A percentile compares a stretch with the other conserved stretches of the same genome.
Conservation (phyloP, 305 asterid genomes). For the Fraxinus latifolia region DNA sequence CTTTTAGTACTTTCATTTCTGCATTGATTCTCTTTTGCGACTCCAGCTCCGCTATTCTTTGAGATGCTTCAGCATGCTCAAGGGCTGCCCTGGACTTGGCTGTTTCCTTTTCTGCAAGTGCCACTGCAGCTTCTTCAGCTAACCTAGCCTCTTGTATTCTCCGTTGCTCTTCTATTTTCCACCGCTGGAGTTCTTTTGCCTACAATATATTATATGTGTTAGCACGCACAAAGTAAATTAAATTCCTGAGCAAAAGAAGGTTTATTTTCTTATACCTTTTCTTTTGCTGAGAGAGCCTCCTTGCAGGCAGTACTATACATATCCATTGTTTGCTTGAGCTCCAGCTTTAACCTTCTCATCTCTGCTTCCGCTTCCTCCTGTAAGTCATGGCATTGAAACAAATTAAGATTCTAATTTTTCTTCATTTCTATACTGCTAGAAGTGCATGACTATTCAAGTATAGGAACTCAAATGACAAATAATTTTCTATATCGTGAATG, state of each 20-base stretch:
- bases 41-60: conserved; percentile 63
- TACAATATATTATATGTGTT: conserved; percentile 14
- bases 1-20: conserved; percentile 60
- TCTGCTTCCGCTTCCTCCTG: conserved; percentile 76
- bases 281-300: conserved; percentile 70
- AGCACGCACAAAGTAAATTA: neutral
- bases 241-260: neutral
- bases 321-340: conserved; percentile 76
- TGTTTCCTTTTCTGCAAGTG: conserved; percentile 54
- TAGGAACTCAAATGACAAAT: neutral
- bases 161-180: conserved; percentile 69
- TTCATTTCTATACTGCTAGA: neutral
- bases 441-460: neutral
- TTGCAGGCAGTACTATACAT: conserved; percentile 75
- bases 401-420: neutral
- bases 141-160: conserved; percentile 60
- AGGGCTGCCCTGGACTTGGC: conserved; percentile 55
- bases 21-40: conserved; percentile 59
- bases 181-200: conserved; percentile 70
- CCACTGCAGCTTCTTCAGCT: conserved; percentile 63
- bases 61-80: conserved; percentile 69
- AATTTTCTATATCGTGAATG: neutral
- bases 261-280: conserved; percentile 42
- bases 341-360: conserved; percentile 76
- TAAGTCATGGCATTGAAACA: neutral